These are phyloP conservation scores for Tetrapyrgos nigripes DNA, from an alignment of 1,284 basidiomycete genomes.

Conservation along the genomic window DNA sequence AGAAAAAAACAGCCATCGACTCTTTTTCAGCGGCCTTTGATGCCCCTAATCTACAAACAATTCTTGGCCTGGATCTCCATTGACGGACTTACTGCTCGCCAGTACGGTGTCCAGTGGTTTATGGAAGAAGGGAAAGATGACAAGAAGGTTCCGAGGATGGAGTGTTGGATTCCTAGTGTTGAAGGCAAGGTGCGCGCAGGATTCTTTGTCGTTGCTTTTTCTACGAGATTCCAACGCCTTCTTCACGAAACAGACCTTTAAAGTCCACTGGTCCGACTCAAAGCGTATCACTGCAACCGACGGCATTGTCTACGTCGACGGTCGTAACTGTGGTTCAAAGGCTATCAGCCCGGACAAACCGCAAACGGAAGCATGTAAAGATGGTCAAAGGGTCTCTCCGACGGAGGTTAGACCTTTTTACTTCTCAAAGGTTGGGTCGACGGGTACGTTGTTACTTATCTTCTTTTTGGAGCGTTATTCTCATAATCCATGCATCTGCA, in stretches of 20 bases:
- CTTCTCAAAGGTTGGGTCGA: slow-evolving; percentile 1
- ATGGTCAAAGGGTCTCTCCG: neutral
- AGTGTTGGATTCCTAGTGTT: slow-evolving; percentile 10
- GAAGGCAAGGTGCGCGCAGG: neutral
- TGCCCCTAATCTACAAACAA: slow-evolving; percentile 8
- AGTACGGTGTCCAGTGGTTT: neutral
- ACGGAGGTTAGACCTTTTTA: slow-evolving; percentile 4
- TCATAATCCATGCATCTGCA: neutral
- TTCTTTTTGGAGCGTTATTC: neutral
- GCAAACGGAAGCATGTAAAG: neutral
- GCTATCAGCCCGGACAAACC: slow-evolving; percentile 7
- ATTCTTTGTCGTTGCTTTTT: neutral
- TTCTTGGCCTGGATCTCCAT: slow-evolving; percentile 14
- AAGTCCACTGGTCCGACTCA: slow-evolving; percentile 10
- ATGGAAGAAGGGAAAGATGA: neutral
- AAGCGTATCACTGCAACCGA: slow-evolving; percentile 8
- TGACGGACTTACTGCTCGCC: slow-evolving; percentile 1
- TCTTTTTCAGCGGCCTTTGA: no score
- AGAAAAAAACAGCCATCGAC: no score
- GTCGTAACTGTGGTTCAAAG: slow-evolving; percentile 5
- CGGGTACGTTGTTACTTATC: slow-evolving; percentile 2
- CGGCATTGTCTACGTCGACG: slow-evolving; percentile 12
- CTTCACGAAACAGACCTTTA: slow-evolving; percentile 4
- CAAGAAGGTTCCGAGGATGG: neutral
- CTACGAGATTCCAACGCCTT: neutral